Conservation (phyloP, 2,329 filamentous ascomycete genomes). For the Pezicula carpinea region DNA sequence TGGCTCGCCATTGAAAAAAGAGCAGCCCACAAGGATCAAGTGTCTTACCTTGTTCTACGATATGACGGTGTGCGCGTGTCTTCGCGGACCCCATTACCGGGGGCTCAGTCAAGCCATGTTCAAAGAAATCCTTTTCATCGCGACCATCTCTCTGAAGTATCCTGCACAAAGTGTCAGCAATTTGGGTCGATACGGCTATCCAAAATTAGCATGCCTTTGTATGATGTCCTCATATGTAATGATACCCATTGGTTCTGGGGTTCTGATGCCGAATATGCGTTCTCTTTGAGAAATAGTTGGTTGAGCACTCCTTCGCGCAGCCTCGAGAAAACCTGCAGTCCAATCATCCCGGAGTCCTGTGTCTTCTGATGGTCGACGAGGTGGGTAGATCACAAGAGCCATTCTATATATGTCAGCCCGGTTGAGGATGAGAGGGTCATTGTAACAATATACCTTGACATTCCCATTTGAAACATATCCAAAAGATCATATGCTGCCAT, state of each 20-base stretch:
- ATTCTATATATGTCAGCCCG: slow-evolving; percentile 14
- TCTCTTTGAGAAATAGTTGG: not conserved
- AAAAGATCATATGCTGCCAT: slow-evolving; percentile 22
- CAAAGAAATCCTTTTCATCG: slow-evolving; percentile 22
- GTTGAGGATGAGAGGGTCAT: not conserved
- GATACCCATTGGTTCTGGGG: slow-evolving; percentile 22
- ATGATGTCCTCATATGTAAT: slow-evolving; percentile 25
- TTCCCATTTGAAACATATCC: slow-evolving; percentile 24
- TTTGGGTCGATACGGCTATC: not conserved
- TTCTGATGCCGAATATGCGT: slow-evolving; percentile 13
- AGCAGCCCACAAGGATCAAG: not conserved
- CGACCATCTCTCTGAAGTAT: slow-evolving; percentile 21
- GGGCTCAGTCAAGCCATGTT: slow-evolving; percentile 6
- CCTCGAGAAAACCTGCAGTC: slow-evolving; percentile 15
- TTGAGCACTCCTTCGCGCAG: slow-evolving; percentile 6
- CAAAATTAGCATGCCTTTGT: slow-evolving; percentile 4
- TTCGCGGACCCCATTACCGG: slow-evolving; percentile 17
- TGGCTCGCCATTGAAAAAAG: no score
- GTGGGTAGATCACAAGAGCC: slow-evolving; percentile 19
- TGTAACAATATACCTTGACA: slow-evolving; percentile 17
- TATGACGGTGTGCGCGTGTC: not conserved
- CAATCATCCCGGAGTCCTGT: slow-evolving; percentile 8
- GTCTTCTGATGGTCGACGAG: slow-evolving; percentile 5
- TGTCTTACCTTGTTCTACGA: not conserved
- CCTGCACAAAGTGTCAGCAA: not conserved